Percentiles rank a stretch among this genome's conserved stretches.
phyloP scores from a whole-genome alignment of 352 stramenopile genomes.

The Pythium sukuiense region DNA sequence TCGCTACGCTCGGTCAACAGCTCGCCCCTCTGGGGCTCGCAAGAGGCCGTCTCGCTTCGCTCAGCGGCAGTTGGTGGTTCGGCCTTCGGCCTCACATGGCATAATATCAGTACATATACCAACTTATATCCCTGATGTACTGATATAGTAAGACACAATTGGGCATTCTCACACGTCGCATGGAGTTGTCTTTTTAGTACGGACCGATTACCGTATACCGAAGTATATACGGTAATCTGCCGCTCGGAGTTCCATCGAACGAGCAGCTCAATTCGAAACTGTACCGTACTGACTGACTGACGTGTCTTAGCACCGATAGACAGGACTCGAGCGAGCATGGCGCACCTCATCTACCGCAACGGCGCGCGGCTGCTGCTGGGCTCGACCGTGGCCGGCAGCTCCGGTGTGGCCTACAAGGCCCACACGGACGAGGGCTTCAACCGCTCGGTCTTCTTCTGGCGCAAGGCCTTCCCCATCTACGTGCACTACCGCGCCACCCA shows the following conservation, averaged over 20 bases:
- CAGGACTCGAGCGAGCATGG: constrained; percentile 14
- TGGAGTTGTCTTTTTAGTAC: no score
- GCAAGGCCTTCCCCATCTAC: constrained; percentile 87
- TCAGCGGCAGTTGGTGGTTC: no score
- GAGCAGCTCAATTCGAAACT: constrained; percentile 15
- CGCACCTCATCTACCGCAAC: constrained; percentile 53
- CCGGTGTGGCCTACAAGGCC: constrained; percentile 55
- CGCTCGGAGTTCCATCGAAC: constrained; percentile 19
- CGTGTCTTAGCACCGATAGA: neutral
- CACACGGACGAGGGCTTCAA: constrained; percentile 79
- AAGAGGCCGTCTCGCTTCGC: no score
- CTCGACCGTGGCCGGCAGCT: constrained; percentile 43
- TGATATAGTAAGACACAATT: no score
- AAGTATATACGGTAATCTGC: neutral
- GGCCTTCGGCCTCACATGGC: no score
- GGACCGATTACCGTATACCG: neutral
- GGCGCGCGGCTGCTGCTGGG: constrained; percentile 57
- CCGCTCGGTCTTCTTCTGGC: constrained; percentile 84
- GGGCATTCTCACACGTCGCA: no score
- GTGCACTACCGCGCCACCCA: constrained; percentile 76
- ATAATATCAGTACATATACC: no score
- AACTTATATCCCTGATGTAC: no score
- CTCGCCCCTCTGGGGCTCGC: no score
- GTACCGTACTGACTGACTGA: constrained; percentile 4
- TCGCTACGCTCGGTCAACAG: no score